phyloP scores from a whole-genome alignment of 352 stramenopile species.

The Phytophthora hibernalis region DNA sequence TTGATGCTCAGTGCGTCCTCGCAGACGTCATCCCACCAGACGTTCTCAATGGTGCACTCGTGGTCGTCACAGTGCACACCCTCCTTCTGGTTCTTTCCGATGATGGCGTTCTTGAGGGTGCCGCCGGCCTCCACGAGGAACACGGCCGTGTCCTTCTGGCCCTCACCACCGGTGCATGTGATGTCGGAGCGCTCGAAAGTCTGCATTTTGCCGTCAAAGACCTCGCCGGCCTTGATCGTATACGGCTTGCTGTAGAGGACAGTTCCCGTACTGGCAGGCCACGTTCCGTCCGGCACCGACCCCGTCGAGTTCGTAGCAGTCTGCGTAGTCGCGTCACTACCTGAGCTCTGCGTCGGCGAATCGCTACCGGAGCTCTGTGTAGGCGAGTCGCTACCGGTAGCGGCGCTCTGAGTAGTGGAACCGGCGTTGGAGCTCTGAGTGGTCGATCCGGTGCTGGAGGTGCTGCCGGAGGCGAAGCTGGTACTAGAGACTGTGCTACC shows the following conservation, averaged over 20 bases:
- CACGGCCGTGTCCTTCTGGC: no score
- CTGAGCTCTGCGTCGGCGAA: not conserved
- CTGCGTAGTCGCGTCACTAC: not conserved
- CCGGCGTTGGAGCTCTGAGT: conserved; percentile 4
- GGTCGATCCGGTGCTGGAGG: conserved; percentile 3
- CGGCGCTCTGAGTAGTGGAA: not conserved
- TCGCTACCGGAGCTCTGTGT: not conserved
- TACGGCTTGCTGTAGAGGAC: not conserved
- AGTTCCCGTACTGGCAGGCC: not conserved
- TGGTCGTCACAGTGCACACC: no score
- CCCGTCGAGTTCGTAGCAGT: conserved; percentile 12
- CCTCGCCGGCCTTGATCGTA: no score
- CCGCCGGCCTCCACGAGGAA: no score
- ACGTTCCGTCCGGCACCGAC: not conserved
- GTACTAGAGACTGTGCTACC: not conserved
- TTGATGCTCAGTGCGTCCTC: conserved; percentile 34
- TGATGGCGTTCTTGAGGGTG: no score
- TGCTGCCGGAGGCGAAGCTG: not conserved
- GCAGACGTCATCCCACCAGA: no score
- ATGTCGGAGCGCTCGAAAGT: no score
- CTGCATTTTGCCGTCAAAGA: no score
- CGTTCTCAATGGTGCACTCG: no score
- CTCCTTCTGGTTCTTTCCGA: no score
- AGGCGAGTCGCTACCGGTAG: not conserved
- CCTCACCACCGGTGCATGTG: conserved; percentile 9